Base-by-base conservation (phyloP, 306 rosid species). In the Begonia fuchsioides region DNA sequence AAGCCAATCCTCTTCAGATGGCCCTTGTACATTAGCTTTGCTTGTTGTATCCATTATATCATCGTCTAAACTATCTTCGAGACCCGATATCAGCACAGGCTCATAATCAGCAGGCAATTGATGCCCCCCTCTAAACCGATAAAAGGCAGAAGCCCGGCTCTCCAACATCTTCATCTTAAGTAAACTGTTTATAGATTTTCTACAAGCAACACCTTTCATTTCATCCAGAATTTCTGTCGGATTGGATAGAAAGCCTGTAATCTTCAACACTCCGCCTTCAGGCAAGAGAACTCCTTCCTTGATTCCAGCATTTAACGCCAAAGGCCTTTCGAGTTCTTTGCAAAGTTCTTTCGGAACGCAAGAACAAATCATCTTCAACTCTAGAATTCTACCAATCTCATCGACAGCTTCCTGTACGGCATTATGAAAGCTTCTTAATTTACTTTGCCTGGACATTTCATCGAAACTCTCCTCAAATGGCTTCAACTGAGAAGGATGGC, bases 401-500 rank as follows among this genome's bases (percentile, higher is more conserved):
- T 53, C 66, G 15, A 63, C 60, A 59, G 90, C 96, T 50, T 70
- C 75, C 54, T 72, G 71, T 10, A 86, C 81, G 13, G 90, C 93
- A 68, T 68, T 51, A 14, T 55, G 59, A 60, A 86, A 86, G 43
- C 59, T 44, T 48, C 41, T 59, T 15, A 74, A 60, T 54, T 38
- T 56, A 61, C 81, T 72, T 54, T 74, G 79, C 68, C 55, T 72
- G 15, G 64, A 77, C 81, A 74, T 76, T 56, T 72, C 81, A 32
- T 44, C 61, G 9, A 76, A 86, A 56, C 68, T 70, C 13, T 79
- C 83, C 77, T 65, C 73, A 45, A 86, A 82, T 8, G 74, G 77
- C 68, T 76, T 82, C 61, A 86, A 54, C 10, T 76, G 90, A 6
- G 78, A 86, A 0, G 86, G 67, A 53, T 74, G 72, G 61, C 93